Evolutionary conservation across 176 grass and related monocot species (phyloP).

Genomic region (Rhipidocladum racemiflorum): DNA sequence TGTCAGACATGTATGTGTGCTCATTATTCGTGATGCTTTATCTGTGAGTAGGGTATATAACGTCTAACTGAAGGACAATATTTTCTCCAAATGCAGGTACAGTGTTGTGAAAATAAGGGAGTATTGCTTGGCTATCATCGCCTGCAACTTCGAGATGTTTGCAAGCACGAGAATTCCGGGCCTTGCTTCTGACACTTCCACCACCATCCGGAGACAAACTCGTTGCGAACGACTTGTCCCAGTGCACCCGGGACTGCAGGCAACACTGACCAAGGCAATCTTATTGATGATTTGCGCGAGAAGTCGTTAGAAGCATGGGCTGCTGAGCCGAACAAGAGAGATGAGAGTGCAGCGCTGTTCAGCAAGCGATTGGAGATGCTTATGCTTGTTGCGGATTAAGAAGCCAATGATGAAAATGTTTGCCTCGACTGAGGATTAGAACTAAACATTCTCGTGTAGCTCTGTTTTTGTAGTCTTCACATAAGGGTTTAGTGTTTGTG

Average conservation of each 20-base stretch:
- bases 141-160: conserved; percentile 88
- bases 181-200: conserved; percentile 82
- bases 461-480: conserved; percentile 9
- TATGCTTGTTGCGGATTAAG: conserved; percentile 68
- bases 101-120: conserved; percentile 84
- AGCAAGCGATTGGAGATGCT: conserved; percentile 71
- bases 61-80: not conserved
- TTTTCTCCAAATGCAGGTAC: conserved; percentile 50
- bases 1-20: conserved; percentile 80
- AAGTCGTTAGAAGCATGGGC: conserved; percentile 87
- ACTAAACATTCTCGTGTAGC: not conserved
- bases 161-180: conserved; percentile 63
- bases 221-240: conserved; percentile 64
- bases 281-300: conserved; percentile 90
- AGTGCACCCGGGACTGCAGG: conserved; percentile 60
- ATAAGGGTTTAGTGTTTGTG: not conserved
- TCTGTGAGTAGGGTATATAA: not conserved
- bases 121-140: conserved; percentile 81
- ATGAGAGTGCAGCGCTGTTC: conserved; percentile 82
- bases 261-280: conserved; percentile 62
- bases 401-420: conserved; percentile 36
- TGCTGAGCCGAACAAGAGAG: conserved; percentile 71
- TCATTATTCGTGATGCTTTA: not conserved
- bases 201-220: conserved; percentile 60
- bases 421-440: not conserved